Conservation (phyloP, 164 flowering plant species). For the Macadamia integrifolia region DNA sequence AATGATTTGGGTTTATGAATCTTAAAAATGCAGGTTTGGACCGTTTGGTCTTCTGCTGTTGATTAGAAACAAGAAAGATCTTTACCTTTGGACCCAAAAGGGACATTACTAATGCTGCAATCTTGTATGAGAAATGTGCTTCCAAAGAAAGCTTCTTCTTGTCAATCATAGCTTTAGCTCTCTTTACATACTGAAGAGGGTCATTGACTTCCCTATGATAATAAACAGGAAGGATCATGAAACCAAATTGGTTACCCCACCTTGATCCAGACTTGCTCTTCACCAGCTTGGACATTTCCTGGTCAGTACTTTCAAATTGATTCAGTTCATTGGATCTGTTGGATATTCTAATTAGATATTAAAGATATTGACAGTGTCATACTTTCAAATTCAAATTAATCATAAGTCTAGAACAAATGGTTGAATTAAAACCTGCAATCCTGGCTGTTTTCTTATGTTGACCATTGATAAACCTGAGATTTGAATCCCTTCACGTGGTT, state of each 20-base stretch:
- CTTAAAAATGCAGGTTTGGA: too few relatives aligned
- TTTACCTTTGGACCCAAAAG: slow-evolving; percentile 60
- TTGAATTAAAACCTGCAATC: slow-evolving; percentile 46
- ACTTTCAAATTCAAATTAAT: too few relatives aligned
- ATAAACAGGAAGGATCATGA: slow-evolving; percentile 55
- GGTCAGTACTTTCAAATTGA: slow-evolving; percentile 1
- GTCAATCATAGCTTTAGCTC: slow-evolving; percentile 58
- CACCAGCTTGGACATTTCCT: slow-evolving; percentile 56
- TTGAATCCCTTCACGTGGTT: slow-evolving; percentile 20
- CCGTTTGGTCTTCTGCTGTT: too few relatives aligned
- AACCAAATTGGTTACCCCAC: slow-evolving; percentile 77
- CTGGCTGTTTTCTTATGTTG: slow-evolving; percentile 55
- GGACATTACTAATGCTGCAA: slow-evolving; percentile 42
- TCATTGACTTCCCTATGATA: slow-evolving; percentile 34
- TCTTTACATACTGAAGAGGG: slow-evolving; percentile 46
- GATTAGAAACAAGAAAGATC: neutral
- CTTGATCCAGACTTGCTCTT: slow-evolving; percentile 24
- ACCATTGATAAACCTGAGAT: slow-evolving; percentile 75
- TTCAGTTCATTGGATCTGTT: neutral
- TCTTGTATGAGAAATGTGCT: slow-evolving; percentile 45
- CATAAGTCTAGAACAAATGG: neutral
- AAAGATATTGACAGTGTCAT: too few relatives aligned
- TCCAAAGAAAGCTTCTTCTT: slow-evolving; percentile 65
- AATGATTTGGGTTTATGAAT: too few relatives aligned
- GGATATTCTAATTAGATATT: too few relatives aligned